A percentile compares a stretch with the other conserved stretches of the same genome.
phyloP scores from a whole-genome alignment of 2,329 filamentous ascomycete species.

The Colletotrichum orchidophilum region DNA sequence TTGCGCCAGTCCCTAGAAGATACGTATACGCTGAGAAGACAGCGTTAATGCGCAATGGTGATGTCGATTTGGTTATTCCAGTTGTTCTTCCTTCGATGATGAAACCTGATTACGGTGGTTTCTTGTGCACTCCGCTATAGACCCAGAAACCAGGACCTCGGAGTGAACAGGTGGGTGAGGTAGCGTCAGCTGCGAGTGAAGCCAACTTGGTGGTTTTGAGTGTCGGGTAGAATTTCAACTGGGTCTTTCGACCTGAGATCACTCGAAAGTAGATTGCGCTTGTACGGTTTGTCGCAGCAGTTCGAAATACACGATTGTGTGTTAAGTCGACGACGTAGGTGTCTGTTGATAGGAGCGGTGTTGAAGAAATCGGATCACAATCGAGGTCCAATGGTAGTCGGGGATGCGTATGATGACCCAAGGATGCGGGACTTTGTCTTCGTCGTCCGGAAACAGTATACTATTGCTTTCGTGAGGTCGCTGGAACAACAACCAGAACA shows the following conservation, averaged over 20 bases:
- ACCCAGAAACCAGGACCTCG: constrained; percentile 93
- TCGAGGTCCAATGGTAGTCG: neutral
- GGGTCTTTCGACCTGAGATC: constrained; percentile 32
- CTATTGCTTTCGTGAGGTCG: neutral
- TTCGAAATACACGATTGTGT: neutral
- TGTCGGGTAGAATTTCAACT: constrained; percentile 36
- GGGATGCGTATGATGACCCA: neutral
- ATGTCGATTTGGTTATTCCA: neutral
- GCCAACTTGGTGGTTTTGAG: constrained; percentile 87
- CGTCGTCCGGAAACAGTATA: constrained; percentile 10
- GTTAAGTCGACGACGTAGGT: neutral
- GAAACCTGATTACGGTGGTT: constrained; percentile 88
- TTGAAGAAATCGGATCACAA: neutral
- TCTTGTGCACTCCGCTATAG: constrained; percentile 95
- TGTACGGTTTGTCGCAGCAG: neutral
- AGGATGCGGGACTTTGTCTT: constrained; percentile 7
- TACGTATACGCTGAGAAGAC: constrained; percentile 1
- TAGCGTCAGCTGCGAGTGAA: constrained; percentile 77
- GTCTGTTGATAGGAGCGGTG: neutral
- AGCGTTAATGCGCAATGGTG: neutral
- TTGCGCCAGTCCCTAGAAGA: neutral
- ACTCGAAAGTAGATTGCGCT: neutral
- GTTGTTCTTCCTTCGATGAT: neutral
- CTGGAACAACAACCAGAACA: neutral
- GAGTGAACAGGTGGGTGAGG: constrained; percentile 86